Percentiles rank a stretch among this genome's conserved stretches.
These are phyloP conservation scores for Rhizophagus prolifer DNA, from an alignment of 192 early-diverging fungal genomes.

Conservation along the genomic window DNA sequence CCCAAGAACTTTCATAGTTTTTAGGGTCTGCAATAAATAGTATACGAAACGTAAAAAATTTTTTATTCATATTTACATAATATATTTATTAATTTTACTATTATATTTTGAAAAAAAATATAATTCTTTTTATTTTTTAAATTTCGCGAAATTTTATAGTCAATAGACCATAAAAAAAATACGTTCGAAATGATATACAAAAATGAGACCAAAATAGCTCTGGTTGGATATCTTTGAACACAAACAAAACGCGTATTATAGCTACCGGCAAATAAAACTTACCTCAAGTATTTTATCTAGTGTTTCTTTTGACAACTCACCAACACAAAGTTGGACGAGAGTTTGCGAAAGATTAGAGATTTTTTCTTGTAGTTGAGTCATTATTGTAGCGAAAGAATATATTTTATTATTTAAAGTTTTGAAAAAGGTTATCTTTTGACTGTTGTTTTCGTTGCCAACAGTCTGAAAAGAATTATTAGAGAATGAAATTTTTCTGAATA, in stretches of 20 bases:
- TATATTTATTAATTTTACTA: neutral
- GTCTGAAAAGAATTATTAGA: neutral
- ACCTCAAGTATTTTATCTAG: neutral
- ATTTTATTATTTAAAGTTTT: neutral
- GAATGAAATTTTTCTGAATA: neutral
- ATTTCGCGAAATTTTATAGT: neutral
- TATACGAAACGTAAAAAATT: neutral
- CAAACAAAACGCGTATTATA: neutral
- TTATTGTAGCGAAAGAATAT: neutral
- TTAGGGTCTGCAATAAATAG: neutral
- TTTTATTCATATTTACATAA: neutral
- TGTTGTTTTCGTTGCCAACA: neutral
- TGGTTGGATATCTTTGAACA: constrained; percentile 1
- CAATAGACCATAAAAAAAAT: neutral
- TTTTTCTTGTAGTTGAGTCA: neutral
- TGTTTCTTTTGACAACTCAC: neutral
- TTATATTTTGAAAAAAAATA: neutral
- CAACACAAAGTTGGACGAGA: neutral
- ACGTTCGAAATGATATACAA: neutral
- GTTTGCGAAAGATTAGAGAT: neutral
- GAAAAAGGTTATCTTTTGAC: neutral
- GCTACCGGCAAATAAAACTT: neutral
- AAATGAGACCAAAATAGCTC: neutral
- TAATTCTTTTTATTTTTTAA: neutral
- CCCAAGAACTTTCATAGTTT: constrained; percentile 60